Percentiles rank a stretch among this genome's conserved stretches.
Conservation (phyloP, 1,284 basidiomycete genomes). For the Pseudozyma sp. region DNA sequence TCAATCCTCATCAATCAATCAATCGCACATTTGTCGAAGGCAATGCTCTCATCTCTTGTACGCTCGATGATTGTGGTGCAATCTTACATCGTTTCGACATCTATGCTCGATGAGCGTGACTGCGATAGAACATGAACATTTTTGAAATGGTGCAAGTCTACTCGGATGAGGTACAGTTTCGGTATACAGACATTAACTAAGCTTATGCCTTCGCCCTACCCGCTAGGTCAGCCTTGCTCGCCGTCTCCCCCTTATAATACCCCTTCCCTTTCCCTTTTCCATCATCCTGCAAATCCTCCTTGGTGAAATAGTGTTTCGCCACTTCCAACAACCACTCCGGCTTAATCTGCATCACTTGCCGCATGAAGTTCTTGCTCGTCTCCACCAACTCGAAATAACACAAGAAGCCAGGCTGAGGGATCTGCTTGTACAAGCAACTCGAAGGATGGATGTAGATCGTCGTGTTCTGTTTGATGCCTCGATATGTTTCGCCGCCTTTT, state of each 20-base stretch:
- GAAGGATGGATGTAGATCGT: slow-evolving; percentile 97
- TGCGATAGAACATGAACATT: too few relatives aligned
- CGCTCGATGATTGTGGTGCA: too few relatives aligned
- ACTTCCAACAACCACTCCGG: slow-evolving; percentile 90
- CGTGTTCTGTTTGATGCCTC: slow-evolving; percentile 87
- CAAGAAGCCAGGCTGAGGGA: slow-evolving; percentile 87
- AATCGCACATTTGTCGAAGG: too few relatives aligned
- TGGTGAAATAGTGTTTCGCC: slow-evolving; percentile 58
- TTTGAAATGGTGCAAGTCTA: too few relatives aligned
- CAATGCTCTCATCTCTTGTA: too few relatives aligned
- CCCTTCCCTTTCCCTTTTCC: slow-evolving; percentile 9
- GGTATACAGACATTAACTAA: background rate
- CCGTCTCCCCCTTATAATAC: slow-evolving; percentile 35
- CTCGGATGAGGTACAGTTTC: background rate
- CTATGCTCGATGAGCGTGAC: too few relatives aligned
- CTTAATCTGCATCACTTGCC: slow-evolving; percentile 98
- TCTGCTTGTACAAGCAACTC: slow-evolving; percentile 91
- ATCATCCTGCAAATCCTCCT: slow-evolving; percentile 53
- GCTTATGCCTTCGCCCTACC: background rate
- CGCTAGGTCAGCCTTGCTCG: slow-evolving; percentile 19
- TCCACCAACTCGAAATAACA: slow-evolving; percentile 90
- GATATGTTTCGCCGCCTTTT: slow-evolving; percentile 73
- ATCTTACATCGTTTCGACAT: too few relatives aligned
- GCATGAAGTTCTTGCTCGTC: slow-evolving; percentile 74
- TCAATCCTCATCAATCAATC: too few relatives aligned